Conservation (phyloP, 2,329 filamentous ascomycete genomes). For the Clathrospora elynae region DNA sequence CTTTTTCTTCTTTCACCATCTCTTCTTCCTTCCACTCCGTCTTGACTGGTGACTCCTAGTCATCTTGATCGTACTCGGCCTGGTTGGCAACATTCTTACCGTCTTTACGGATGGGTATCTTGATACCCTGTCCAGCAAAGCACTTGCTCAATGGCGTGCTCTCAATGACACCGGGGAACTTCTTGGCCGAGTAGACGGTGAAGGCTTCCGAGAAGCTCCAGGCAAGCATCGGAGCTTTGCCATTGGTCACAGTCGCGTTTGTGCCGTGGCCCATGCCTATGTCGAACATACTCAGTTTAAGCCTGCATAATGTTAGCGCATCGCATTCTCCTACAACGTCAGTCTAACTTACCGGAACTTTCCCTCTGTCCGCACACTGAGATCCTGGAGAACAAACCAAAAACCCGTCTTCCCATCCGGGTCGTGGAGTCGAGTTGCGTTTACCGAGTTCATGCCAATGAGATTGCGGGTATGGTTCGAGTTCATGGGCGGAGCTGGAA, state of each 20-base stretch:
- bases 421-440: conserved; percentile 82
- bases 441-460: conserved; percentile 88
- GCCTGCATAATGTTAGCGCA: conserved; percentile 46
- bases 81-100: conserved; percentile 58
- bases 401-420: conserved; percentile 80
- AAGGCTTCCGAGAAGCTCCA: conserved; percentile 87
- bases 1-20: no score
- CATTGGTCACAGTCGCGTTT: conserved; percentile 70
- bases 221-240: conserved; percentile 79
- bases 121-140: conserved; percentile 92
- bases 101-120: conserved; percentile 94
- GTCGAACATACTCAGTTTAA: conserved; percentile 82
- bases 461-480: conserved; percentile 87
- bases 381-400: conserved; percentile 95
- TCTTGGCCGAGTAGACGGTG: conserved; percentile 95
- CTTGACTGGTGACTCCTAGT: conserved; percentile 18
- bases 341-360: conserved; percentile 73
- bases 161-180: conserved; percentile 96
- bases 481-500: conserved; percentile 47
- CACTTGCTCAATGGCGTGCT: conserved; percentile 88
- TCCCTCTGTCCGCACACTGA: conserved; percentile 92
- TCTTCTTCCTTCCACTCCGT: no score
- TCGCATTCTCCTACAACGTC: background rate
- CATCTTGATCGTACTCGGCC: conserved; percentile 53
- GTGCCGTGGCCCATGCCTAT: conserved; percentile 64